Evolutionary conservation across 2,329 filamentous ascomycete species (phyloP), one percentile per base, ranked within the genome.

Genomic region (Ceratocystis smalleyi): DNA sequence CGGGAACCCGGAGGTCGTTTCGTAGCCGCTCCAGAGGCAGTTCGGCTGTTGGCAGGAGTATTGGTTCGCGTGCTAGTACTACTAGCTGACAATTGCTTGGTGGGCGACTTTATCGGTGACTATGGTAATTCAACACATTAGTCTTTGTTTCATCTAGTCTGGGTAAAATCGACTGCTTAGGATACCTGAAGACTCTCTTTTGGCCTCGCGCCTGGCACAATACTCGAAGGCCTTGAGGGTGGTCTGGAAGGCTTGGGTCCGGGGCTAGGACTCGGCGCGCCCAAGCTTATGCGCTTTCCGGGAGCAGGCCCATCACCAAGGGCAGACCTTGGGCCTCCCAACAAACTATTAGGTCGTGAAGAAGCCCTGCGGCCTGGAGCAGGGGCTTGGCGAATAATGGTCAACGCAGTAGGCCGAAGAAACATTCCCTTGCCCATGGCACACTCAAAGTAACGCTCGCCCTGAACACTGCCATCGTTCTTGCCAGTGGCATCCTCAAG

Each of bases 391-490:
- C 79, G 78, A 63, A 86, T 74, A 68, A 85, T 77, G 12, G 79
- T 81, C 61, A 94, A 78, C 65, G 86, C 86, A 63, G 81, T 77
- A 35, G 89, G 85, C 68, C 89, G 83, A 64, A 96, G 82, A 71
- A 99, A 97, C 83, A 99, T 94, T 71, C 85, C 85, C 68, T 79
- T 78, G 49, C 79, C 89, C 83, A 81, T 86, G 74, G 72, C 81
- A 75, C 92, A 97, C 61, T 91, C 84, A 70, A 96, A 97, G 73
- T 97, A 97, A 22, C 89, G 80, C 72, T 89, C 83, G 67, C 90
- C 91, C 73, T 92, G 83, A 59, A 97, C 89, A 64, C 88, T 87
- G 68, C 92, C 92, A 79, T 97, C 90, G 70, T 97, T 97, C 78
- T 97, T 97, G 40, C 94, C 92, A 22, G 81, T 83, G 63, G 85